Percentiles rank a stretch among this genome's conserved stretches.
Conservation (phyloP, 1,284 basidiomycete genomes). For the Microbotryum lychnidis-dioicae region DNA sequence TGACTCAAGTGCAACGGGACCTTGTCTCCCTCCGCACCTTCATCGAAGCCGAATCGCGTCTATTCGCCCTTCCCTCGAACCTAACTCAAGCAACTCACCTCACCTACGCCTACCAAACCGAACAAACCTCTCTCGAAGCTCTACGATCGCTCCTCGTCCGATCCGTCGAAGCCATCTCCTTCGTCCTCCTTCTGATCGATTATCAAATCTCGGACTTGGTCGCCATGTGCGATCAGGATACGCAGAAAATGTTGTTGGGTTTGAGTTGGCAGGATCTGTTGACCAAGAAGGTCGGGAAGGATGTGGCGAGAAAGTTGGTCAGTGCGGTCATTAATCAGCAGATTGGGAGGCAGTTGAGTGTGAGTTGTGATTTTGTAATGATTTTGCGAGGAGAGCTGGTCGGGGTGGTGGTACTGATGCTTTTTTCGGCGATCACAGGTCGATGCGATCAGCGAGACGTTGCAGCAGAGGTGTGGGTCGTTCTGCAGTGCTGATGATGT, state of each 20-base stretch:
- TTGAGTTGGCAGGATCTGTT: constrained; percentile 80
- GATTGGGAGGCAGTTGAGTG: constrained; percentile 89
- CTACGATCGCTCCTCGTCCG: constrained; percentile 65
- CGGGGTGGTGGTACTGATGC: constrained; percentile 9
- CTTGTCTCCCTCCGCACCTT: constrained; percentile 66
- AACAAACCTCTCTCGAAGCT: constrained; percentile 68
- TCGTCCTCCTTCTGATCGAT: constrained; percentile 82
- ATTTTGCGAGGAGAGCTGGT: not conserved
- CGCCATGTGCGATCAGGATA: constrained; percentile 55
- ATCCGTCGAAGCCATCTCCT: constrained; percentile 84
- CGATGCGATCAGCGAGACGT: constrained; percentile 87
- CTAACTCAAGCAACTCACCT: constrained; percentile 18
- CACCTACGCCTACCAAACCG: constrained; percentile 49
- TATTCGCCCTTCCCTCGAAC: constrained; percentile 9
- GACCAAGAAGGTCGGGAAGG: constrained; percentile 69
- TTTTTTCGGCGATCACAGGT: constrained; percentile 49
- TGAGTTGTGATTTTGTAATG: constrained; percentile 43
- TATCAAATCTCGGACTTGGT: constrained; percentile 83
- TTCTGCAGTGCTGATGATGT: constrained; percentile 99
- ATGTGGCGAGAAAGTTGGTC: constrained; percentile 75
- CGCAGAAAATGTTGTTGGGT: constrained; percentile 57
- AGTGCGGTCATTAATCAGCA: constrained; percentile 96
- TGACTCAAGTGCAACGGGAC: constrained; percentile 68
- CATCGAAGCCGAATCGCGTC: constrained; percentile 44
- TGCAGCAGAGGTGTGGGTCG: constrained; percentile 89